Base-by-base conservation (phyloP, 345 rosid species). In the Moricandia moricandioides region DNA sequence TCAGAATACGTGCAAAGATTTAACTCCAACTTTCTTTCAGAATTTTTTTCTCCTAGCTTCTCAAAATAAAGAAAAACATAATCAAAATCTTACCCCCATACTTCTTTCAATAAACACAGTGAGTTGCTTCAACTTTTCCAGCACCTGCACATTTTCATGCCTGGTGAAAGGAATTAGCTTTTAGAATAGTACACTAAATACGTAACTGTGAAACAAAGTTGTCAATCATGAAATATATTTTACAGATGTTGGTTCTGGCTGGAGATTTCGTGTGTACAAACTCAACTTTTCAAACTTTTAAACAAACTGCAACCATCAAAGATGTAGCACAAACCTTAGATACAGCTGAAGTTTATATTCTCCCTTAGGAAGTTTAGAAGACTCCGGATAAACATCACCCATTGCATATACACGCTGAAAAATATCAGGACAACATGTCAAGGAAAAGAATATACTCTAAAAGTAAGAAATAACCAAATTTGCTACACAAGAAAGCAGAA, bases 111-210 rank as follows among this genome's bases (percentile, higher is more conserved):
- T 81, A 77, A 90, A 95, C 74, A 95, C 60, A 58, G 77, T 90
- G 86, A 95, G 85, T 69, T 95, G 99, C 82, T 90, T 95, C 92
- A 95, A 73, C 72, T 92, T 92, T 72, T 95, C 98, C 83, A 95
- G 78, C 77, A 74, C 82, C 70, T 95, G 90, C 81, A 88, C 87
- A 80, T 89, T 85, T 81, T 95, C 97, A 79, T 95, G 99, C 94
- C 99, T 95, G 93, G 67, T 72, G 82, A 69, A 83, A 16, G 62
- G 17, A 67, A 52, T 39, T 67, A 82, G 61, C 72, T 54, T 69
- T 75, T 52, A 78, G 37, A 51, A 66, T 65, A 73, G 54, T 76
- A 35, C 35, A 76, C 18, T 6, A n/a, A 16, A 35, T 18, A 70
- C 16, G 27, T 16, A 27, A 37, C 16, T 30, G 54, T 76, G 37